Conservation (phyloP, 768 basidiomycete genomes). For the Daedaleopsis sinensis region DNA sequence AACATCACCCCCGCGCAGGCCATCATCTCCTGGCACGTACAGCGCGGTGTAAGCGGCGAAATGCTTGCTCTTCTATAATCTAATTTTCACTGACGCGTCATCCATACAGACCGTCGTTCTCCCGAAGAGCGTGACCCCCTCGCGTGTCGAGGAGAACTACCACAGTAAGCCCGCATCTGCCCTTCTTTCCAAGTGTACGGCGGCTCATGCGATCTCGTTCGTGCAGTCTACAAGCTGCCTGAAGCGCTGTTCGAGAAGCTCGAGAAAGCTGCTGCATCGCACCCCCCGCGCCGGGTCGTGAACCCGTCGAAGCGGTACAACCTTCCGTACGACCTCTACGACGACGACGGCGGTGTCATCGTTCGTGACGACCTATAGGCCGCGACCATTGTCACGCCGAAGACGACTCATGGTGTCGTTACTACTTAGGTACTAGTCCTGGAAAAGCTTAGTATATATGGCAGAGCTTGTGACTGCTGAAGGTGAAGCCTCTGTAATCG, state of each 20-base stretch:
- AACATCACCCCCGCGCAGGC: constrained; percentile 77
- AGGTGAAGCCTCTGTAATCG: no score
- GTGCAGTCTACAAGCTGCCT: constrained; percentile 37
- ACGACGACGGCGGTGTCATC: constrained; percentile 37
- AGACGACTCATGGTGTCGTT: no score
- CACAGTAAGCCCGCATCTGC: constrained; percentile 44
- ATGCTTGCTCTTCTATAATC: no score
- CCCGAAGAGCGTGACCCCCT: constrained; percentile 76
- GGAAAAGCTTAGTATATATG: no score
- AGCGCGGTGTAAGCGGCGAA: constrained; percentile 58
- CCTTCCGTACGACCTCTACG: constrained; percentile 64
- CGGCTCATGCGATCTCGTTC: neutral
- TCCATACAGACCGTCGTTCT: constrained; percentile 60
- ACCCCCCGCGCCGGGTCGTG: constrained; percentile 55
- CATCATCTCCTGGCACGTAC: constrained; percentile 76
- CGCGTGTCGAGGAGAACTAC: constrained; percentile 70
- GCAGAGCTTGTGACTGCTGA: no score
- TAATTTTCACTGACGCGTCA: neutral
- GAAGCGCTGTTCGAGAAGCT: constrained; percentile 43
- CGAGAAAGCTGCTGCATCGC: constrained; percentile 55
- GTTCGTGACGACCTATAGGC: constrained; percentile 16
- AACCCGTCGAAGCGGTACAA: constrained; percentile 67
- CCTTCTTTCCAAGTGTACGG: neutral
- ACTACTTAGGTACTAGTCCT: no score
- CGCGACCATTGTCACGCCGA: no score